Evolutionary conservation across 2,329 filamentous ascomycete species (phyloP).

Genomic region (Aspergillus carbonarius): DNA sequence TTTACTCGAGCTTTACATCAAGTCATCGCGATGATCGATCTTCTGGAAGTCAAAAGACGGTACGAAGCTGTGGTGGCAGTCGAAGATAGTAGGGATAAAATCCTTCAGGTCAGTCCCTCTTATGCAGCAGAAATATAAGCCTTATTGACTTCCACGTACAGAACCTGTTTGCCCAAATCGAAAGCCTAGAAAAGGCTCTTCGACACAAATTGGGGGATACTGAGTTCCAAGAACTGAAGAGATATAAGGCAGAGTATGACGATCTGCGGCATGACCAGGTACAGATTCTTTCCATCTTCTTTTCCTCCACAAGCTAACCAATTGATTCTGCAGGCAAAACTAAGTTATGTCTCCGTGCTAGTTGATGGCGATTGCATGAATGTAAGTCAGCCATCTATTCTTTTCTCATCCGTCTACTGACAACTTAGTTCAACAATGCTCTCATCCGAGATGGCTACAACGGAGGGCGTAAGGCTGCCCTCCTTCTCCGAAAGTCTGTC

Average conservation of each 20-base stretch:
- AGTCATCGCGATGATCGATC: neutral
- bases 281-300: neutral
- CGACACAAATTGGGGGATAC: conserved; percentile 6
- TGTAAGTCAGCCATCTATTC: conserved; percentile 21
- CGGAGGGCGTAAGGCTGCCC: conserved; percentile 33
- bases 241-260: conserved; percentile 2
- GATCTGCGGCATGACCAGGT: conserved; percentile 14
- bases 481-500: conserved; percentile 26
- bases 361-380: conserved; percentile 44
- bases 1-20: neutral
- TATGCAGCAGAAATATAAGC: neutral
- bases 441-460: conserved; percentile 30
- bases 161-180: conserved; percentile 14
- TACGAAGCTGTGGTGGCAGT: conserved; percentile 7
- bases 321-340: conserved; percentile 9
- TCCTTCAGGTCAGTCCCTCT: conserved; percentile 13
- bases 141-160: neutral
- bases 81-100: conserved; percentile 20
- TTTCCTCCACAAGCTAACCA: neutral
- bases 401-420: neutral
- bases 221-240: conserved; percentile 2
- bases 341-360: conserved; percentile 35
- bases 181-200: conserved; percentile 10
- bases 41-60: conserved; percentile 9
- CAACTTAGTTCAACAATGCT: conserved; percentile 33